Evolutionary conservation across 2,329 filamentous ascomycete species (phyloP).

Genomic region (Colletotrichum echinochloae): DNA sequence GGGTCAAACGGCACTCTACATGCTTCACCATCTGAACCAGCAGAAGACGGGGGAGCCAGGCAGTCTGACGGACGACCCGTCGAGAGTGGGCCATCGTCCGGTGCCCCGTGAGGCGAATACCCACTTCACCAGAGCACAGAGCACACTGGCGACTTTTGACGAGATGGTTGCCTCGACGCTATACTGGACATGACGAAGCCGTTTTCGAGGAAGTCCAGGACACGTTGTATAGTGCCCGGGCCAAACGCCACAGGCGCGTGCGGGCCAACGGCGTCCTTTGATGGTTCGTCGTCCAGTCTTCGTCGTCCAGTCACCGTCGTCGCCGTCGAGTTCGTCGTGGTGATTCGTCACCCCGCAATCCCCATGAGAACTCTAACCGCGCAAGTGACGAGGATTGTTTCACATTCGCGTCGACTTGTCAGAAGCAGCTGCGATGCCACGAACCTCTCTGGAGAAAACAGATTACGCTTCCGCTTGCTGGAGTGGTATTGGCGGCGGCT

Average conservation of each 20-base stretch:
- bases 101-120: neutral
- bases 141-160: conserved; percentile 13
- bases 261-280: neutral
- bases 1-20: conserved; percentile 30
- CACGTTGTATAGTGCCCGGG: neutral
- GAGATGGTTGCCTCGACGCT: conserved; percentile 6
- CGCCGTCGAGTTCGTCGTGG: neutral
- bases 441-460: neutral
- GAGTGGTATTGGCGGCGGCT: conserved; percentile 4
- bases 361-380: conserved; percentile 1
- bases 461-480: conserved; percentile 6
- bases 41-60: conserved; percentile 13
- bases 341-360: conserved; percentile 2
- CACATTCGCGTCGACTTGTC: conserved; percentile 6
- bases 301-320: neutral
- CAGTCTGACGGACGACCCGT: neutral
- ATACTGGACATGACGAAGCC: conserved; percentile 3
- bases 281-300: neutral
- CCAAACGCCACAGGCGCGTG: neutral
- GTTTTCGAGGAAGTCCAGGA: neutral
- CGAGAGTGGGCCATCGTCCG: conserved; percentile 10
- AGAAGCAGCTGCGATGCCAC: neutral
- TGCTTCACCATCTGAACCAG: conserved; percentile 23
- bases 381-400: conserved; percentile 13
- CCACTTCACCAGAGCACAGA: conserved; percentile 8